Conservation (phyloP, 495 filamentous ascomycete genomes). For the Trichoderma erinaceum region DNA sequence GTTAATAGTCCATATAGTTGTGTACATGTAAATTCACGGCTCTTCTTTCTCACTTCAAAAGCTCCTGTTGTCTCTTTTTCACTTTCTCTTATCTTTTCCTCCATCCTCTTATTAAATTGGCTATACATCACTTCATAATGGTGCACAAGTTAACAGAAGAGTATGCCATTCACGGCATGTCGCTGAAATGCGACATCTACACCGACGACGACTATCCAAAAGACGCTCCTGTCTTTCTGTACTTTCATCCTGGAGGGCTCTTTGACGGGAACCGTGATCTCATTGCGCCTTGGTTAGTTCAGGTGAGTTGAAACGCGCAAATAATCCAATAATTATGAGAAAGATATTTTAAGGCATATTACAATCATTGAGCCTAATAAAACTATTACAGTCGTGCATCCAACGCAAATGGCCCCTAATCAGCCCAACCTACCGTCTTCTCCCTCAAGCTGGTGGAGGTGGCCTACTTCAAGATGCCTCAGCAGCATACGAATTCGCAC, state of each 20-base stretch:
- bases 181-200: constrained; percentile 25
- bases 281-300: constrained; percentile 25
- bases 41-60: not conserved
- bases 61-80: not conserved
- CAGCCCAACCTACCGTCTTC: constrained; percentile 23
- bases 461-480: constrained; percentile 21
- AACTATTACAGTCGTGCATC: constrained; percentile 18
- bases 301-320: constrained; percentile 2
- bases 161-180: constrained; percentile 20
- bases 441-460: constrained; percentile 20
- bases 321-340: not conserved
- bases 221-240: constrained; percentile 21
- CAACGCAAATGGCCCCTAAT: constrained; percentile 23
- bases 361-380: not conserved
- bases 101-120: not conserved
- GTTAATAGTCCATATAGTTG: no score
- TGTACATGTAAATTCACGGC: not conserved
- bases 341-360: not conserved
- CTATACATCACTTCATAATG: constrained; percentile 43
- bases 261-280: constrained; percentile 19
- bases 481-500: constrained; percentile 23
- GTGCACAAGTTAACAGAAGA: constrained; percentile 22
- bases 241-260: constrained; percentile 25
- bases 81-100: not conserved
- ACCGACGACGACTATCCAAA: constrained; percentile 16